Evolutionary conservation across 345 rosid genomes (phyloP).

Genomic region (Diplotaxis tenuifolia): DNA sequence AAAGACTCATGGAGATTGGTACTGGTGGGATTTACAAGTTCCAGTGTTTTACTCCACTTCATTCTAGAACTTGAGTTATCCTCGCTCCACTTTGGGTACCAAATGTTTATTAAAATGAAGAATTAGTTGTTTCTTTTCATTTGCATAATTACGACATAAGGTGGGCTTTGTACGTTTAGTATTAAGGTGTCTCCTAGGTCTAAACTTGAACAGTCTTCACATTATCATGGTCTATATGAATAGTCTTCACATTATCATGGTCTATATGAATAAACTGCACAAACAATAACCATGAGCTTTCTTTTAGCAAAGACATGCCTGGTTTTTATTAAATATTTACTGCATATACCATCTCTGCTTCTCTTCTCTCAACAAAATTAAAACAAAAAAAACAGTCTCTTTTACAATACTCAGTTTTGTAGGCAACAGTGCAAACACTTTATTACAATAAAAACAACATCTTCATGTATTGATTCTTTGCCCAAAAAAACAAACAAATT

Average conservation of each 20-base stretch:
- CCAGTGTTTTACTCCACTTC: constrained; percentile 27
- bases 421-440: no score
- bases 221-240: background rate
- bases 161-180: constrained; percentile 32
- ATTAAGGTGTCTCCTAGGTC: constrained; percentile 34
- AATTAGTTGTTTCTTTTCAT: constrained; percentile 19
- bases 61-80: constrained; percentile 15
- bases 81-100: constrained; percentile 27
- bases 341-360: background rate
- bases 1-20: background rate
- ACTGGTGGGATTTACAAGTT: background rate
- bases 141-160: constrained; percentile 19
- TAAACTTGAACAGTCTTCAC: constrained; percentile 13
- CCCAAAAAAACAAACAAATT: no score
- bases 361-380: background rate
- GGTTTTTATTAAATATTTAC: background rate
- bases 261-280: background rate
- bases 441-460: no score
- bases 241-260: constrained; percentile 8
- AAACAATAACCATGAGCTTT: background rate
- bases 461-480: no score
- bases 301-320: background rate
- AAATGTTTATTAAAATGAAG: background rate
- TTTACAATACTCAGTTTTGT: no score
- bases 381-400: no score